Base-by-base conservation (phyloP, 2,329 filamentous ascomycete species). In the Helicocarpus griseus region DNA sequence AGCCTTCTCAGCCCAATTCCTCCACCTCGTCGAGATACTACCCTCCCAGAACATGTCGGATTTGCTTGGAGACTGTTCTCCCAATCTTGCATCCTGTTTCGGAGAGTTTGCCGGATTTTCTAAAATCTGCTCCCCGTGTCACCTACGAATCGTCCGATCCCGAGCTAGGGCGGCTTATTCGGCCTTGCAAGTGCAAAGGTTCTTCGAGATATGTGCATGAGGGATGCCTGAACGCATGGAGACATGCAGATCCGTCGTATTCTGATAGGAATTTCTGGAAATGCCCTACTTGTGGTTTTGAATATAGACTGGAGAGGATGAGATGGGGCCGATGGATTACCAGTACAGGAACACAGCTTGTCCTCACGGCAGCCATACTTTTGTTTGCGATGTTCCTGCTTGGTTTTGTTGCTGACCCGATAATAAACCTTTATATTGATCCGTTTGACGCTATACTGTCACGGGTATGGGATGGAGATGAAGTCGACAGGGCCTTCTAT, bases 151-250 rank as follows among this genome's bases (percentile, higher is more conserved):
- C 87, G 22, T 80, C 86, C 55, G 86, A 88, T 57, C 77, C 82
- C 5, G 77, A 84, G 57, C 78, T 85, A 28, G 88, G 88, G 36
- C 83, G 89, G 48, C 75, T 98, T 26, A 79, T 97, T 60, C 86
- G 86, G 50, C 93, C 93, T 33, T 98, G 93, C 76, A 83, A 85
- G 70, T 98, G 93, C 77, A 94, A 88, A 72, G 93, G 93, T 49
- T 88, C 87, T 36, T 87, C 91, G 60, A 87, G 87, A 71, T 96
- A 95, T 69, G 89, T 97, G 22, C 93, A 98, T 67, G 89, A 96
- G 68, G 86, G 83, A 28, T 98, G 93, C 64, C 76, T 98, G 46
- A 81, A 86, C 61, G 77, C 80, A 9, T 97, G 90, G 89, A 81
- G 93, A 59, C 78, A 84, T 56, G 79, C 87, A 40, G 82, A 89